These are phyloP conservation scores for Fusarium irregulare DNA, from an alignment of 2,329 filamentous ascomycete species.

Conservation along the genomic window DNA sequence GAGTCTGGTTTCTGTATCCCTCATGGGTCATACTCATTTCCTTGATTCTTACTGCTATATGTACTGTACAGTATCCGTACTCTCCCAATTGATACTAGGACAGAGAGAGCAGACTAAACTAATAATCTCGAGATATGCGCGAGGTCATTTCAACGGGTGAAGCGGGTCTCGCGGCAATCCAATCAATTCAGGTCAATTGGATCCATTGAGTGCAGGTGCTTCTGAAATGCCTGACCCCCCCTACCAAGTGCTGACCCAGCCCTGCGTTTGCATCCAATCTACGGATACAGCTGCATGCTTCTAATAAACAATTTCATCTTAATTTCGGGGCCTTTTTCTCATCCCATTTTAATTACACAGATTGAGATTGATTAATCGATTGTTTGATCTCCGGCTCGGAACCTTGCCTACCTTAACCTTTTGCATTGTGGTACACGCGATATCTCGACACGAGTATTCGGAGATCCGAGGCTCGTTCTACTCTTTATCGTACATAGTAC, in stretches of 20 bases:
- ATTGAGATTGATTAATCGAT: constrained; percentile 38
- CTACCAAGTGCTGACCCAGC: constrained; percentile 19
- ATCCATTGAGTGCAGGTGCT: neutral
- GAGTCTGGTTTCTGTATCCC: neutral
- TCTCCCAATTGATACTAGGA: constrained; percentile 27
- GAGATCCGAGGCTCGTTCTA: neutral
- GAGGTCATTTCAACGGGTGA: constrained; percentile 39
- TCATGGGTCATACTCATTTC: constrained; percentile 35
- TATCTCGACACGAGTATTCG: constrained; percentile 8
- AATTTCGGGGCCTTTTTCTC: constrained; percentile 13
- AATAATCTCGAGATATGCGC: constrained; percentile 8
- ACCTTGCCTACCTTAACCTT: neutral
- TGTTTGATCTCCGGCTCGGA: constrained; percentile 24
- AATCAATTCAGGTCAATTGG: neutral
- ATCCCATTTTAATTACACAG: constrained; percentile 3
- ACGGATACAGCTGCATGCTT: neutral
- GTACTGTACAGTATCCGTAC: no score
- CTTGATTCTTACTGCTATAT: neutral
- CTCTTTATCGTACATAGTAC: neutral
- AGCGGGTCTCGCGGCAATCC: constrained; percentile 38
- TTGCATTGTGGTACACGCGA: neutral
- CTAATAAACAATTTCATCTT: constrained; percentile 15
- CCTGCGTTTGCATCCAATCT: constrained; percentile 37
- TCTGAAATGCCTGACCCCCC: neutral
- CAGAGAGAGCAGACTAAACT: constrained; percentile 34